These are phyloP conservation scores for Chytriomyces sp. DNA, from an alignment of 192 early-diverging fungal genomes.

Conservation along the genomic window DNA sequence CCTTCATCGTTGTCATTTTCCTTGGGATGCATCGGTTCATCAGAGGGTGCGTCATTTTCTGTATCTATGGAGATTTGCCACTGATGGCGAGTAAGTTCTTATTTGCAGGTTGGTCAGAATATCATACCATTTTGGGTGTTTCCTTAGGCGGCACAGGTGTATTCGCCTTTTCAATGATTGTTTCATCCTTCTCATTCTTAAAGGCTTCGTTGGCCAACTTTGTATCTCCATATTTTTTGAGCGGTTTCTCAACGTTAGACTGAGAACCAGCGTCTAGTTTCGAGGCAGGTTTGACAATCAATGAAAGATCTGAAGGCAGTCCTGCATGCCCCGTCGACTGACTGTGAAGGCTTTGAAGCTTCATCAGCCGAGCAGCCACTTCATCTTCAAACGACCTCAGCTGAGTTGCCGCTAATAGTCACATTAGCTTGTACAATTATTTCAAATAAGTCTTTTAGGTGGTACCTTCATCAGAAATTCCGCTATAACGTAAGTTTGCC, in stretches of 20 bases:
- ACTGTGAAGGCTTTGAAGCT: background rate
- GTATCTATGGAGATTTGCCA: too few species aligned
- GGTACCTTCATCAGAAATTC: conserved; percentile 8
- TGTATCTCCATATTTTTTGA: too few species aligned
- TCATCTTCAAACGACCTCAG: background rate
- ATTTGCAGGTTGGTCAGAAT: too few species aligned
- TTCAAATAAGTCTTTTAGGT: too few species aligned
- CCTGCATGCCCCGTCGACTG: background rate
- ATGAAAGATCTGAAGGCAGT: background rate
- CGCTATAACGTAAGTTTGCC: background rate
- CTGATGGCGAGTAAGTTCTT: too few species aligned
- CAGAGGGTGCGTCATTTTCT: too few species aligned
- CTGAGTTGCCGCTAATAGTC: background rate
- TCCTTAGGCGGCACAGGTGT: background rate
- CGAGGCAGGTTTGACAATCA: background rate
- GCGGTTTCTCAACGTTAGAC: too few species aligned
- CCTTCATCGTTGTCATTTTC: too few species aligned
- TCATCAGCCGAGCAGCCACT: background rate
- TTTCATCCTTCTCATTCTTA: background rate
- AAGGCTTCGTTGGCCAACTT: background rate
- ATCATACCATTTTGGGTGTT: background rate
- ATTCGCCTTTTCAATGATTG: background rate
- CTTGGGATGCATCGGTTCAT: too few species aligned
- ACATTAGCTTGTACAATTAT: too few species aligned
- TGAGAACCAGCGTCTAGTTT: too few species aligned